Percentiles rank a stretch among this genome's conserved stretches.
These are phyloP conservation scores for Graphium sp. DNA, from an alignment of 2,329 filamentous ascomycete genomes.

Conservation along the genomic window DNA sequence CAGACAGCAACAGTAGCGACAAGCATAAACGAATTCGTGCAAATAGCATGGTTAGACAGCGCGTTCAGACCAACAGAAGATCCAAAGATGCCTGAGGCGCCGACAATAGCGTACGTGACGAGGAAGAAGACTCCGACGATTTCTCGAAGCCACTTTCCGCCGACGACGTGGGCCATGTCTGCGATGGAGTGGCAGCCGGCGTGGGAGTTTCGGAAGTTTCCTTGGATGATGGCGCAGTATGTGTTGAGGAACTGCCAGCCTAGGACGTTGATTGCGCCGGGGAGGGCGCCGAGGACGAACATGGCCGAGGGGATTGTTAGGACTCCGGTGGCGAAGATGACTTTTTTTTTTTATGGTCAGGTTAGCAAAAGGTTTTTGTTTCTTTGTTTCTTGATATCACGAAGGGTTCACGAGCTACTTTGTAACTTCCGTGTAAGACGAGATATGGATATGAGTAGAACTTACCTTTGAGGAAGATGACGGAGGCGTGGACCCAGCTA, in stretches of 20 bases:
- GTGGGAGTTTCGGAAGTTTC: slow-evolving; percentile 19
- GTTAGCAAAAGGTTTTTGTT: no score
- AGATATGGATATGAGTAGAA: neutral
- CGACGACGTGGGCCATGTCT: slow-evolving; percentile 41
- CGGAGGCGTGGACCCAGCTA: slow-evolving; percentile 25
- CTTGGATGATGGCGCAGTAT: slow-evolving; percentile 20
- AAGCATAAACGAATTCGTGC: slow-evolving; percentile 40
- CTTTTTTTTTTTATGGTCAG: no score
- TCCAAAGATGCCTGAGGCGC: slow-evolving; percentile 39
- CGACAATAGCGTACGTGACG: slow-evolving; percentile 37
- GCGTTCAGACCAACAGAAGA: slow-evolving; percentile 43
- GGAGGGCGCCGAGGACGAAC: slow-evolving; percentile 22
- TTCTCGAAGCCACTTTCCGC: slow-evolving; percentile 32
- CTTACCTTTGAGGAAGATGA: slow-evolving; percentile 26
- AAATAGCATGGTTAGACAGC: slow-evolving; percentile 37
- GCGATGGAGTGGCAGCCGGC: slow-evolving; percentile 21
- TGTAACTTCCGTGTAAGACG: no score
- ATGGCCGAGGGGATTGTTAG: slow-evolving; percentile 23
- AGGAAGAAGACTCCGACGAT: slow-evolving; percentile 37
- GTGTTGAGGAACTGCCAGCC: slow-evolving; percentile 22
- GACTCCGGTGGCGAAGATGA: slow-evolving; percentile 24
- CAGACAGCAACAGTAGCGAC: slow-evolving; percentile 32
- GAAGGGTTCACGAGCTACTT: no score
- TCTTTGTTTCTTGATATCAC: no score
- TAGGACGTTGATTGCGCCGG: slow-evolving; percentile 22